Conservation (phyloP, 805 yeast species). For the Ogataea polymorpha region DNA sequence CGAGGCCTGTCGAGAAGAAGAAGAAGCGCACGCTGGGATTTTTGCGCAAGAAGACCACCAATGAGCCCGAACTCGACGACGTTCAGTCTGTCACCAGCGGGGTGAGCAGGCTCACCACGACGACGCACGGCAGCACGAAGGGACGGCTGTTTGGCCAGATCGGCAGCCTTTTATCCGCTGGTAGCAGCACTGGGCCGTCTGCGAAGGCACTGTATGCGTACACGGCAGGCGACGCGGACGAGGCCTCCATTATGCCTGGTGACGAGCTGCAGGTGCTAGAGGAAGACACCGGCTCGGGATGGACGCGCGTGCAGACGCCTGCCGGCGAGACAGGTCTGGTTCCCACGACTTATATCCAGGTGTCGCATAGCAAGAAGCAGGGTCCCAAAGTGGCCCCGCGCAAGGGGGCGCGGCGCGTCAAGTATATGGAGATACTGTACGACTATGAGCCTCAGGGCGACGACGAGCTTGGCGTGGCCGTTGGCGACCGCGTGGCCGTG, state of each 20-base stretch:
- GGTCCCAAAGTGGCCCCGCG: constrained; percentile 78
- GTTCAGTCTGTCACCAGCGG: constrained; percentile 28
- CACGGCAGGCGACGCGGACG: constrained; percentile 71
- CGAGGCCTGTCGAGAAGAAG: constrained; percentile 47
- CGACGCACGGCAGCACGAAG: constrained; percentile 21
- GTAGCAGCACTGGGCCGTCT: constrained; percentile 6
- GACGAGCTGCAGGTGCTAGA: constrained; percentile 58
- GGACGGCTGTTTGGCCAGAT: constrained; percentile 27
- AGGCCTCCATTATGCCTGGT: constrained; percentile 57
- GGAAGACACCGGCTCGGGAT: constrained; percentile 87
- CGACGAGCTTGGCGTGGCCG: constrained; percentile 69
- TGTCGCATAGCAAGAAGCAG: constrained; percentile 39
- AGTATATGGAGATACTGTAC: constrained; percentile 66
- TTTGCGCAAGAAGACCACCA: constrained; percentile 21
- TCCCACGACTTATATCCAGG: constrained; percentile 74
- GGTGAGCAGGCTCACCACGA: constrained; percentile 27
- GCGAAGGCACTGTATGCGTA: constrained; percentile 62
- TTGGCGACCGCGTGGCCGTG: constrained; percentile 72
- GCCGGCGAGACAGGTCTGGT: constrained; percentile 65
- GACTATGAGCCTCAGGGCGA: constrained; percentile 75
- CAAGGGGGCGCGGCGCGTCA: constrained; percentile 63
- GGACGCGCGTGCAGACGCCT: constrained; percentile 67
- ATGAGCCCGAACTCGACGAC: constrained; percentile 23
- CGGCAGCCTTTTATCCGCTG: constrained; percentile 17
- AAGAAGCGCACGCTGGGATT: constrained; percentile 56